These are phyloP conservation scores for Pelargonium citronellum DNA, from an alignment of 441 rosid genomes.

Conservation along the genomic window DNA sequence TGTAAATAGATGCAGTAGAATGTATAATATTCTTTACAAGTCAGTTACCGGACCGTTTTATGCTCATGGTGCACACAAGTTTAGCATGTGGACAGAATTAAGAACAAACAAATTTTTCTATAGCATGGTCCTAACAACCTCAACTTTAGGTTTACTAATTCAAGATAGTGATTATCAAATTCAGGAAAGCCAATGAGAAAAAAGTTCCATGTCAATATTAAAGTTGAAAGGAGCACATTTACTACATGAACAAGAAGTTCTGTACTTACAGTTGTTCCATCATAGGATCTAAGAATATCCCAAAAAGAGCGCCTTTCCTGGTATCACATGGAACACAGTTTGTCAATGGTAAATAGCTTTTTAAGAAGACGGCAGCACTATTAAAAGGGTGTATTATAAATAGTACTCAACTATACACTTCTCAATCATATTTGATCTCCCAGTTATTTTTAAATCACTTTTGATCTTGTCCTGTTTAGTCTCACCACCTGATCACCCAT, in stretches of 20 bases:
- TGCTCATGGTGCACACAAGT: background rate
- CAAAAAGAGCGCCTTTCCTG: constrained; percentile 55
- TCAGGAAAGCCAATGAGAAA: too few species aligned
- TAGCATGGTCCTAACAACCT: background rate
- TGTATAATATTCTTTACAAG: too few species aligned
- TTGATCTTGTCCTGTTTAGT: too few species aligned
- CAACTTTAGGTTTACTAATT: background rate
- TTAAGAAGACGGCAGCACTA: background rate
- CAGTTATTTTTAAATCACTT: too few species aligned
- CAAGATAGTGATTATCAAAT: too few species aligned
- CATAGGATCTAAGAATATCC: constrained; percentile 46
- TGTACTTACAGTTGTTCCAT: constrained; percentile 66
- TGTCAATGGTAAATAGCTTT: background rate
- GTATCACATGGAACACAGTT: constrained; percentile 10
- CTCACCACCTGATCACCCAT: too few species aligned
- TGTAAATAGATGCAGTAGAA: too few species aligned
- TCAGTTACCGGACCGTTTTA: background rate
- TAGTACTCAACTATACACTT: too few species aligned
- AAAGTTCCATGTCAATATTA: too few species aligned
- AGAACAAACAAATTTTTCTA: background rate
- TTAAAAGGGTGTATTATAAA: too few species aligned
- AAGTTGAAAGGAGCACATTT: too few species aligned
- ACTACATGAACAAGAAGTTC: background rate
- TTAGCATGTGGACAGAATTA: background rate
- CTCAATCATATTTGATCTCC: too few species aligned